These are phyloP conservation scores for Cladophialophora chaetospira DNA, from an alignment of 2,329 filamentous ascomycete genomes.

Conservation along the genomic window DNA sequence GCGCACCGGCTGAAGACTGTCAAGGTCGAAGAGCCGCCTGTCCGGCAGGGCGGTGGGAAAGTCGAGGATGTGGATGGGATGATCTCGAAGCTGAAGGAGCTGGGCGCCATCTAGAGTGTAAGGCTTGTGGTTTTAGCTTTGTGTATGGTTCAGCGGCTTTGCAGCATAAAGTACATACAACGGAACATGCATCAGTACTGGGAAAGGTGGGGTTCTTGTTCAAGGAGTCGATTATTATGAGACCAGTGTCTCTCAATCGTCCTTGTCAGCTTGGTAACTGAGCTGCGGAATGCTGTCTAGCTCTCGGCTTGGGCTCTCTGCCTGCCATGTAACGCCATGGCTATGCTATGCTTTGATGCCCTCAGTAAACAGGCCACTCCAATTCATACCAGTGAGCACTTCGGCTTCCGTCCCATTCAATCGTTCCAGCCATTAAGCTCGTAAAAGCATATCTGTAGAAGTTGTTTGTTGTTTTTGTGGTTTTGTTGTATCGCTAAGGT, in stretches of 20 bases:
- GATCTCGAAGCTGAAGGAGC: slow-evolving; percentile 89
- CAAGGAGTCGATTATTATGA: neutral
- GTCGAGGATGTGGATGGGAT: slow-evolving; percentile 97
- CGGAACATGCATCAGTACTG: neutral
- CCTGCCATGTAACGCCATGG: slow-evolving; percentile 18
- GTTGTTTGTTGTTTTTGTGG: slow-evolving; percentile 3
- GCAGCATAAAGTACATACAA: neutral
- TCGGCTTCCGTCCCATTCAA: slow-evolving; percentile 3
- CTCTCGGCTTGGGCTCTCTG: slow-evolving; percentile 2
- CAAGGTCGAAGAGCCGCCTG: slow-evolving; percentile 84
- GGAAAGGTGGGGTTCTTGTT: neutral
- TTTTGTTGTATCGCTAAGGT: neutral
- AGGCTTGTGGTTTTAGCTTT: neutral
- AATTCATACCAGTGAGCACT: neutral
- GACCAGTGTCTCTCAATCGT: neutral
- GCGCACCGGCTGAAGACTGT: slow-evolving; percentile 80
- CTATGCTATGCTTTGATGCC: slow-evolving; percentile 21
- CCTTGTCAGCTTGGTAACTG: neutral
- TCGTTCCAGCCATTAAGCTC: slow-evolving; percentile 16
- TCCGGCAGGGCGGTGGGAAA: slow-evolving; percentile 90
- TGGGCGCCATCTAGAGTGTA: slow-evolving; percentile 73
- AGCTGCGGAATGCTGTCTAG: neutral
- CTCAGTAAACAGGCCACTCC: slow-evolving; percentile 9
- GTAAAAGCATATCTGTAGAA: slow-evolving; percentile 2
- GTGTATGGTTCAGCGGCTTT: neutral